Base-by-base conservation (phyloP, 768 basidiomycete species). In the Phlebiopsis flavidoalba region DNA sequence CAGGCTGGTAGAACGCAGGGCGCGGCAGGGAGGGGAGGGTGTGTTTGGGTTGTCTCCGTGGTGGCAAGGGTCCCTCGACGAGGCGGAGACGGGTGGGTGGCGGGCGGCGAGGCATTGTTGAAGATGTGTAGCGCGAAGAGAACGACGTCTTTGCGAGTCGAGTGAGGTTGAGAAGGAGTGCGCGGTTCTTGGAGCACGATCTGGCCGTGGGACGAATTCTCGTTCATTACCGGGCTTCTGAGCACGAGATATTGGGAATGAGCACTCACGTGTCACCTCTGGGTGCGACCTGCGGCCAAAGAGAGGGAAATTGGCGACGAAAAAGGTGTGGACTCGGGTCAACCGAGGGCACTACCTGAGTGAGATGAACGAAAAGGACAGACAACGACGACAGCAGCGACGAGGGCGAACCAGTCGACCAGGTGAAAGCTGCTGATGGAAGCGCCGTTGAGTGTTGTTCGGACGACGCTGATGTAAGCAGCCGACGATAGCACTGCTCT, bases 81-180 rank as follows among this genome's bases (percentile, higher is more conserved):
- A 91, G 81, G 52, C 77, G 82, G 61, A 91, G 83, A 31, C 87
- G 78, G 48, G 83, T 79, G 5, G 89, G 89, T 1, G 89, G 85
- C 33, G 81, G 75, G 33, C 89, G 85, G 66, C 88, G 86, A 57
- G 82, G 79, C 87, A 90, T 90, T 36, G 31, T 49, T 49, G 48
- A 3, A 11, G 2, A 19, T 12, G 48, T 1, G 10, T 12, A 49
- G 10, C 40, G 40, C 40, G 33, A 10, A 33, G 52, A 14, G 24
- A 10, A 31, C 12, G 10, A 31, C 33, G 24, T 26, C 24, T 31
- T 10, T 51, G 50, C 17, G 35, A 15, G 21, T 3, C 17, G 35
- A 15, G 21, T 3, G 54, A 26, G 45, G 60, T 22, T 60, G 58
- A 33, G 40, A 12, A 43, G 11, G 40, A 43, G 40, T 17, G 40